Conservation (phyloP, 1,284 basidiomycete genomes). For the Trametes polyzona region DNA sequence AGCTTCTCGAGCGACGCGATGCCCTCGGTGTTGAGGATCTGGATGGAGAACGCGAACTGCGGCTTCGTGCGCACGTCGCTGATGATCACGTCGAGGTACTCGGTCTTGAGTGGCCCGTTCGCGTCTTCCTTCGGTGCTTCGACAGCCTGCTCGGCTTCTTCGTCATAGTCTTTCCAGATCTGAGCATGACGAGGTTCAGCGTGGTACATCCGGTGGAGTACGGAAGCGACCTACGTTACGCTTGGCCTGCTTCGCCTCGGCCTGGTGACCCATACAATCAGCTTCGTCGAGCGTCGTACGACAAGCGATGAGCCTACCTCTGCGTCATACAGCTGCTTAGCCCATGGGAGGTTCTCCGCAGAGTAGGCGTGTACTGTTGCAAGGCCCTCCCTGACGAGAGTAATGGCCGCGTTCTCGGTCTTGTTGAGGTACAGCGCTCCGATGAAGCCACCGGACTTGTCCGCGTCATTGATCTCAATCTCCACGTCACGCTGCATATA, state of each 20-base stretch:
- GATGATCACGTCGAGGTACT: slow-evolving; percentile 92
- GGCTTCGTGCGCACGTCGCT: slow-evolving; percentile 83
- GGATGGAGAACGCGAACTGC: slow-evolving; percentile 88
- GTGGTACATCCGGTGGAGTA: slow-evolving; percentile 6
- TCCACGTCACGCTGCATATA: slow-evolving; percentile 97
- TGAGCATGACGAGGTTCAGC: slow-evolving; percentile 36
- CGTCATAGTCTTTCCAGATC: slow-evolving; percentile 86
- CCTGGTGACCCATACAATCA: slow-evolving; percentile 44
- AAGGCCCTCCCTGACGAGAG: slow-evolving; percentile 84
- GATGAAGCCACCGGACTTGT: slow-evolving; percentile 97
- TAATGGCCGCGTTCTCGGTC: slow-evolving; percentile 83
- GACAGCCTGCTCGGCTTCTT: slow-evolving; percentile 59
- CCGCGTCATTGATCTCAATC: slow-evolving; percentile 86
- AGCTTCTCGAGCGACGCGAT: slow-evolving; percentile 90
- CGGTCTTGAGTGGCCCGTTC: slow-evolving; percentile 65
- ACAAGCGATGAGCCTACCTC: slow-evolving; percentile 54
- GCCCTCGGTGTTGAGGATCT: slow-evolving; percentile 88
- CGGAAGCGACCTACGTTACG: slow-evolving; percentile 59
- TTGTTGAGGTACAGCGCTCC: slow-evolving; percentile 85
- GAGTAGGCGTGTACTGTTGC: slow-evolving; percentile 89
- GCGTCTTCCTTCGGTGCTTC: slow-evolving; percentile 50
- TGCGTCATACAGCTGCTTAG: slow-evolving; percentile 80
- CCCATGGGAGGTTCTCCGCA: slow-evolving; percentile 81
- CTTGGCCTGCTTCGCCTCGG: slow-evolving; percentile 76
- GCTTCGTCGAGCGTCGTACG: neutral